Evolutionary conservation across 495 filamentous ascomycete species (phyloP), one percentile per base, ranked within the genome.

Genomic region (Podospora anserina): DNA sequence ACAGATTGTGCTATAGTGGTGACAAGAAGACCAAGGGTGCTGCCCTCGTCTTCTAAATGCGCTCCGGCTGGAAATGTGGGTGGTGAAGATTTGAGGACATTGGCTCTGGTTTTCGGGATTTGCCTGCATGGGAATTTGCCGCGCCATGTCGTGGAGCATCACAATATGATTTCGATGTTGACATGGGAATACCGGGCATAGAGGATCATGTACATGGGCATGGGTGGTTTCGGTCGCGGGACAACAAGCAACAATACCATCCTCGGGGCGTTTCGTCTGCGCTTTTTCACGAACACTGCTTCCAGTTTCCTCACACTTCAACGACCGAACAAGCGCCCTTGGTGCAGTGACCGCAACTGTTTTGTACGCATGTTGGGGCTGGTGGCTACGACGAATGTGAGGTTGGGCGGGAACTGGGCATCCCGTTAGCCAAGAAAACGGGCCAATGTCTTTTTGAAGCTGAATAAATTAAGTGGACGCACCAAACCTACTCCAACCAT

Each of bases 1-100:
- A 76, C 70, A 23, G 16, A 44, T 9, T 61, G 68, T 65, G 61
- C 69, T 79, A 82, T 74, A 97, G 95, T 89, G 96, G 96, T 86
- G 96, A 99, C 90, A 99, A 99, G 93, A 99, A 99, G 93, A 99
- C 96, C 79, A 99, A 99, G 91, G 96, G 96, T 90, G 95, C 95
- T 78, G 96, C 96, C 75, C 88, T 99, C 78, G 96, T 99, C 76
- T 99, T 98, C 87, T 99, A 95, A 86, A 74, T 78, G 72, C 62
- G 39, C 63, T 68, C 67, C 65, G 56, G 63, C 57, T 63, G 55
- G 74, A 53, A 63, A 71, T 65, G 66, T 69, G 27, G 76, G 66
- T 71, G 69, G 76, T 70, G 71, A 67, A 56, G 70, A 61, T 69
- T 64, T 69, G 66, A 61, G 53, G 69, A 68, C 66, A 72, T 64